phyloP scores from a whole-genome alignment of 768 basidiomycete genomes.

The Lyophyllum semitale region DNA sequence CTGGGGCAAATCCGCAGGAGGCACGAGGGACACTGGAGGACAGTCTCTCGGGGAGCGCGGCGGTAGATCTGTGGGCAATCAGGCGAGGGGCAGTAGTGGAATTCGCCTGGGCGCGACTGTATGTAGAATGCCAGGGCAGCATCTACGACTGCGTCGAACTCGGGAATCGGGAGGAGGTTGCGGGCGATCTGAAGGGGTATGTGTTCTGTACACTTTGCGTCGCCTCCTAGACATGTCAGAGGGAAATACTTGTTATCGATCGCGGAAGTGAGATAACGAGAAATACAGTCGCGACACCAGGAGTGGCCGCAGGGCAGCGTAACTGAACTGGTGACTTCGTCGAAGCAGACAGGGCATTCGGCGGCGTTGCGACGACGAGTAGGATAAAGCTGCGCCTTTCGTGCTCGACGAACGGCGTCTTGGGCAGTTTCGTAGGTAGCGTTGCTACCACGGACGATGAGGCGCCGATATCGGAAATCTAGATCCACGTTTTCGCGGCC shows the following conservation, averaged over 20 bases:
- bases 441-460: slow-evolving; percentile 61
- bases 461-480: slow-evolving; percentile 40
- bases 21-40: slow-evolving; percentile 73
- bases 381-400: slow-evolving; percentile 23
- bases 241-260: slow-evolving; percentile 65
- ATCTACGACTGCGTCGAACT: slow-evolving; percentile 57
- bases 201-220: slow-evolving; percentile 55
- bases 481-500: slow-evolving; percentile 61
- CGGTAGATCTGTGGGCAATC: slow-evolving; percentile 80
- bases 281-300: slow-evolving; percentile 68
- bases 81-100: slow-evolving; percentile 76
- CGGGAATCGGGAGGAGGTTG: slow-evolving; percentile 46
- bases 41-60: slow-evolving; percentile 44
- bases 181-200: slow-evolving; percentile 58
- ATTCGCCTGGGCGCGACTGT: slow-evolving; percentile 59
- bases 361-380: slow-evolving; percentile 17
- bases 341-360: slow-evolving; percentile 73
- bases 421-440: slow-evolving; percentile 42
- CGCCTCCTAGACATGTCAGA: slow-evolving; percentile 68
- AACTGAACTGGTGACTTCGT: slow-evolving; percentile 50
- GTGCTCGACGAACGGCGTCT: slow-evolving; percentile 37
- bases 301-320: slow-evolving; percentile 64
- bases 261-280: slow-evolving; percentile 57
- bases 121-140: slow-evolving; percentile 66
- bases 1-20: slow-evolving; percentile 66